These are phyloP conservation scores for Nyctanthes arbortristis DNA, from an alignment of 257 asterid genomes.

Conservation along the genomic window DNA sequence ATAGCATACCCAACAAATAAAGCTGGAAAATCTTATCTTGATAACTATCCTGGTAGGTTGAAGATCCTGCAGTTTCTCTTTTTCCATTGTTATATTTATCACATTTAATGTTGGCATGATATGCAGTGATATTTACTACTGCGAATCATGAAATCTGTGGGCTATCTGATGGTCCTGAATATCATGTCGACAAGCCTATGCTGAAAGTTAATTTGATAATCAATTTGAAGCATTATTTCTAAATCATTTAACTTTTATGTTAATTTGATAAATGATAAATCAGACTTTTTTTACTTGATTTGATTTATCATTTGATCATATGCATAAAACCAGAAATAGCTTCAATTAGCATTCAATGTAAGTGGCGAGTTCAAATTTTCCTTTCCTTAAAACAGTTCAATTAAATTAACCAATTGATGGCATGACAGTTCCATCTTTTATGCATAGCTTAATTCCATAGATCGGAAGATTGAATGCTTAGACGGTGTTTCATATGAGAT, in stretches of 20 bases:
- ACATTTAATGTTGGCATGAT: neutral
- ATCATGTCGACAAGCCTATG: neutral
- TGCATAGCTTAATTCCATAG: too few relatives aligned
- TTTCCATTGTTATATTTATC: neutral
- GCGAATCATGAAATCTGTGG: too few relatives aligned
- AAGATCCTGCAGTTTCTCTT: neutral
- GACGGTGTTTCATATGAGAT: too few relatives aligned
- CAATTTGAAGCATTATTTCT: neutral
- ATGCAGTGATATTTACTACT: neutral
- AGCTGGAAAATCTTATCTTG: constrained; percentile 34
- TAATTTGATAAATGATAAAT: neutral
- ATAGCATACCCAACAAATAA: neutral
- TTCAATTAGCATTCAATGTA: too few relatives aligned
- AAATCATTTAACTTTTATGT: neutral
- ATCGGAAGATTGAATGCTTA: too few relatives aligned
- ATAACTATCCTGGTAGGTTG: constrained; percentile 30
- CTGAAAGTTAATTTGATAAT: neutral
- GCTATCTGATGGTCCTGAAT: neutral
- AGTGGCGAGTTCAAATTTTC: too few relatives aligned
- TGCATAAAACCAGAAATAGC: too few relatives aligned
- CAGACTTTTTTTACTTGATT: neutral
- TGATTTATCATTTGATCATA: neutral
- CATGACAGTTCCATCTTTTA: too few relatives aligned
- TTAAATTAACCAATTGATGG: too few relatives aligned
- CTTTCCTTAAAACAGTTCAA: too few relatives aligned